These are phyloP conservation scores for Sindora glabra DNA, from an alignment of 306 rosid species.

Conservation along the genomic window DNA sequence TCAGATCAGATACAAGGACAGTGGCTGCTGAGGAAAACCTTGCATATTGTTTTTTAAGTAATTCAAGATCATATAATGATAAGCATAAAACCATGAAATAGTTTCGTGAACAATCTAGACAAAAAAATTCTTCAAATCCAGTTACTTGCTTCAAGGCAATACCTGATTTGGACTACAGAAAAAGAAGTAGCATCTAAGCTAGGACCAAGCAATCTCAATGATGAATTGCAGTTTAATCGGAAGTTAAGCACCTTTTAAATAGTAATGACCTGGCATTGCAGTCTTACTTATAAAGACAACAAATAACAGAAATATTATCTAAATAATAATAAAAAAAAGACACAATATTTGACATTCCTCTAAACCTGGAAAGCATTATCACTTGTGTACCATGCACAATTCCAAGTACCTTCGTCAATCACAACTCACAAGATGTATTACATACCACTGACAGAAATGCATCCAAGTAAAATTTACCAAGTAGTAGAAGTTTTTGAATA, in stretches of 20 bases:
- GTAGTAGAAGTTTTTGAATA: conserved; percentile 87
- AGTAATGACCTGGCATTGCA: too few relatives aligned
- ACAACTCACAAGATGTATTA: neutral
- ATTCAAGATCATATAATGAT: neutral
- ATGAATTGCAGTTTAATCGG: too few relatives aligned
- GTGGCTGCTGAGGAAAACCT: neutral
- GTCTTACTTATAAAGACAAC: too few relatives aligned
- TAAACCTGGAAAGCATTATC: neutral
- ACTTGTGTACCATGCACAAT: neutral
- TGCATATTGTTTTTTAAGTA: neutral
- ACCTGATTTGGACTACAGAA: too few relatives aligned
- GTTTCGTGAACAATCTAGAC: neutral
- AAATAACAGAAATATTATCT: too few relatives aligned
- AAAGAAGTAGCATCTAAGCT: too few relatives aligned
- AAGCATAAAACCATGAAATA: neutral
- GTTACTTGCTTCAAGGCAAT: too few relatives aligned
- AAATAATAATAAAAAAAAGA: too few relatives aligned
- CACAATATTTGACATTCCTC: too few relatives aligned
- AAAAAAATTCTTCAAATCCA: too few relatives aligned
- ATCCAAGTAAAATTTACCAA: conserved; percentile 47
- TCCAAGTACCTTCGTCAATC: neutral
- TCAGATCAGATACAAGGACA: neutral
- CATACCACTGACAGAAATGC: conserved; percentile 2
- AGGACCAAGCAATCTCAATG: too few relatives aligned
- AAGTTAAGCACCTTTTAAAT: too few relatives aligned